Conservation (phyloP, 257 asterid species). For the Solanum sparsipilum region DNA sequence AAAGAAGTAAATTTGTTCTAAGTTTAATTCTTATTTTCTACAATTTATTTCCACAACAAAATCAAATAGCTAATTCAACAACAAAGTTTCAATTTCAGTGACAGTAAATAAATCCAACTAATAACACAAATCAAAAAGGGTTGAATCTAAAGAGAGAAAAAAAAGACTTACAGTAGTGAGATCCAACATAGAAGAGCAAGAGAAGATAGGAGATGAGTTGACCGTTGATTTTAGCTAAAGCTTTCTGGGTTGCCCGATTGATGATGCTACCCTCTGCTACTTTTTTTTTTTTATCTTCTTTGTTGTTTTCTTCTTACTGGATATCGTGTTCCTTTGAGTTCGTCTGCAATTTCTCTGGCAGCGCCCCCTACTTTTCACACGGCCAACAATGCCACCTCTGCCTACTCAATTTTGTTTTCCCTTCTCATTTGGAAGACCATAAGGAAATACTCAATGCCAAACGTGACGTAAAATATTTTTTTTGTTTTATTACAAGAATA, state of each 20-base stretch:
- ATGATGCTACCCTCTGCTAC: not conserved
- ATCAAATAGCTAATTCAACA: not conserved
- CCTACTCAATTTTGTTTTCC: not conserved
- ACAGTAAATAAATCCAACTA: not conserved
- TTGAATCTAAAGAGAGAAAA: not conserved
- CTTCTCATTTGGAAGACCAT: not conserved
- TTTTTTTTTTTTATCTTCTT: not conserved
- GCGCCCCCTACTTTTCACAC: not conserved
- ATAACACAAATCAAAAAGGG: not conserved
- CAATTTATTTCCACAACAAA: not conserved
- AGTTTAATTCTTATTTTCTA: not conserved
- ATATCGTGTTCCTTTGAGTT: not conserved
- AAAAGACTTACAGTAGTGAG: not conserved
- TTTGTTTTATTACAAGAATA: not conserved
- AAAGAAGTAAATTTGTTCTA: not conserved
- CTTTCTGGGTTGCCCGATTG: not conserved
- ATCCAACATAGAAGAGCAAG: not conserved
- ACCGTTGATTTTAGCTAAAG: not conserved
- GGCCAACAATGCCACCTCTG: not conserved
- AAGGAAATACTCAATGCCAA: not conserved
- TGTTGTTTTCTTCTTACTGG: not conserved
- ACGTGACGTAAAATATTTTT: not conserved
- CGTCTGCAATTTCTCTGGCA: not conserved
- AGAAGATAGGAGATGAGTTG: not conserved
- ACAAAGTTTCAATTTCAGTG: not conserved